A percentile compares a stretch with the other conserved stretches of the same genome.
phyloP scores from a whole-genome alignment of 2,329 filamentous ascomycete species.

The Paecilomyces formosus region DNA sequence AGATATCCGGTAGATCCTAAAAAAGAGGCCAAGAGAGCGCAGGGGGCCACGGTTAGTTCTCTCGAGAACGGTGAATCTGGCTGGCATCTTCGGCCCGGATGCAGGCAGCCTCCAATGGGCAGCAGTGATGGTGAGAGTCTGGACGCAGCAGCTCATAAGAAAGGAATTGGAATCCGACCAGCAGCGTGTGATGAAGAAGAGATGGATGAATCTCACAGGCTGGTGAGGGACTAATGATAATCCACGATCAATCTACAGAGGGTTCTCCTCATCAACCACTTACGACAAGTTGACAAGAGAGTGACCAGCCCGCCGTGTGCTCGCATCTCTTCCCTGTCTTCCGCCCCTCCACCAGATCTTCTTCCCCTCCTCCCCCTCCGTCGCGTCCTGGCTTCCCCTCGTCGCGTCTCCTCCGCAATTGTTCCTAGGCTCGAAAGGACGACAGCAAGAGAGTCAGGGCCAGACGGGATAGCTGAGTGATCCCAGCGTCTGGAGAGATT shows the following conservation, averaged over 20 bases:
- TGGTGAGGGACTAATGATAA: background rate
- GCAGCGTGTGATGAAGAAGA: background rate
- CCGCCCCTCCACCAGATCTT: slow-evolving; percentile 6
- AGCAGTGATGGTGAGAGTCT: background rate
- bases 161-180: background rate
- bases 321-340: background rate
- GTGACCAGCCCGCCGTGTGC: background rate
- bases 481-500: background rate
- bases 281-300: background rate
- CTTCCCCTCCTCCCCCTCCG: slow-evolving; percentile 2
- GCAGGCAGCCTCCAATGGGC: background rate
- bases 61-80: background rate
- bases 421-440: background rate
- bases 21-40: background rate
- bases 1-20: background rate
- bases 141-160: background rate
- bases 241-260: background rate
- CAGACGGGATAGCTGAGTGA: background rate
- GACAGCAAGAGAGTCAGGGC: background rate
- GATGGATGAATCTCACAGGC: background rate
- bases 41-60: background rate
- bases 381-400: slow-evolving; percentile 1
- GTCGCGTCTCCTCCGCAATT: background rate
- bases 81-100: background rate
- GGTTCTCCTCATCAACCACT: background rate